Evolutionary conservation across 179 eudicot genomes (phyloP).

Genomic region (Beta corolliflora): DNA sequence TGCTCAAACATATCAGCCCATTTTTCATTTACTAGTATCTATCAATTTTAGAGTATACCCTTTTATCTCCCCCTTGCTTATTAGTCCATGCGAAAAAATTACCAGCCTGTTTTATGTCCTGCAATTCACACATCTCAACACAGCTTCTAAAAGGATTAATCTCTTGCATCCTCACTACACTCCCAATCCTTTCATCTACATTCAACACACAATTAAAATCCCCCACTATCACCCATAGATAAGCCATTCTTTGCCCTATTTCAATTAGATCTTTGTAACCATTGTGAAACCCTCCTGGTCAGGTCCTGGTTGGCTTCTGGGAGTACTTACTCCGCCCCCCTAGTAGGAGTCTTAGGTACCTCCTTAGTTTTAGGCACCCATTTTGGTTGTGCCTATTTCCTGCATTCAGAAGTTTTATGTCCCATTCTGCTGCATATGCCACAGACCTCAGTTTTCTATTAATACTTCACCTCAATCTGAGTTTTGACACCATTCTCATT

Average conservation of each 20-base stretch:
- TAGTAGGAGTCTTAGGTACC: too few relatives aligned
- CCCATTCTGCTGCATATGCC: neutral
- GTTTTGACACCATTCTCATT: neutral
- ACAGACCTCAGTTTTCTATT: neutral
- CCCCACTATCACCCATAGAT: neutral
- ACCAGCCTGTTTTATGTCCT: neutral
- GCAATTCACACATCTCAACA: neutral
- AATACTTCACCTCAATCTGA: neutral
- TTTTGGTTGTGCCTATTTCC: neutral
- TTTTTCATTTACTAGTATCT: too few relatives aligned
- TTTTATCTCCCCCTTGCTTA: neutral
- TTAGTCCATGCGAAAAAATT: neutral
- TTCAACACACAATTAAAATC: too few relatives aligned
- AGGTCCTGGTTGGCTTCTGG: too few relatives aligned
- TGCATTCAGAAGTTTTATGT: neutral
- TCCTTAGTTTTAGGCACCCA: neutral
- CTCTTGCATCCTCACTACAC: neutral
- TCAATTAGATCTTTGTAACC: neutral
- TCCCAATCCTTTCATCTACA: neutral
- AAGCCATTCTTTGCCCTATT: neutral
- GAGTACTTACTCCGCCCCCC: too few relatives aligned
- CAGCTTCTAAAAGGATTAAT: neutral
- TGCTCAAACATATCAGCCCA: too few relatives aligned
- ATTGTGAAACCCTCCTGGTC: too few relatives aligned
- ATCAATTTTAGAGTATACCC: neutral